A percentile compares a stretch with the other conserved stretches of the same genome.
These are phyloP conservation scores for Globisporangium sylvaticum DNA, from an alignment of 352 stramenopile species.

Conservation along the genomic window DNA sequence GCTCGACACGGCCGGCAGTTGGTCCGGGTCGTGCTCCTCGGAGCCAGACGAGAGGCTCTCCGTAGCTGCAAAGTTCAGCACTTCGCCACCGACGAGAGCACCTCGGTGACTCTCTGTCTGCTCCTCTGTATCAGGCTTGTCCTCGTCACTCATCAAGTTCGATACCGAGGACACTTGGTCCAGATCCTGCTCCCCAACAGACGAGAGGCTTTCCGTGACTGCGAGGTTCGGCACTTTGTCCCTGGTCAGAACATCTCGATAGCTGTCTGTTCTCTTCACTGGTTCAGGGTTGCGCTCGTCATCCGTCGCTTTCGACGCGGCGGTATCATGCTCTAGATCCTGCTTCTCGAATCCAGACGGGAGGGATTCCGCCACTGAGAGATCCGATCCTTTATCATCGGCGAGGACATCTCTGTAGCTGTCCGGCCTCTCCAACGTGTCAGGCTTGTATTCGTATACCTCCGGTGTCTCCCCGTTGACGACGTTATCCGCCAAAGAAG, in stretches of 20 bases:
- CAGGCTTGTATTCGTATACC: neutral
- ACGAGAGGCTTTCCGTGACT: neutral
- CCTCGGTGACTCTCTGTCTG: neutral
- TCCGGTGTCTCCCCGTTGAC: slow-evolving; percentile 24
- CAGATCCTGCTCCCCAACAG: neutral
- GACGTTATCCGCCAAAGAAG: slow-evolving; percentile 25
- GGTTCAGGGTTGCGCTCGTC: neutral
- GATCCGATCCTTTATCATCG: neutral
- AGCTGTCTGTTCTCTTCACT: neutral
- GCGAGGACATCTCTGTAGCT: slow-evolving; percentile 3
- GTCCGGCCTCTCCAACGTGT: neutral
- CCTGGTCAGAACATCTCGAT: neutral
- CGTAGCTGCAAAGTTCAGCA: neutral
- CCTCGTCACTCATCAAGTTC: neutral
- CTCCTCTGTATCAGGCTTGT: neutral
- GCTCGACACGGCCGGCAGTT: neutral
- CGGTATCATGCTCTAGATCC: neutral
- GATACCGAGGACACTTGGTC: neutral
- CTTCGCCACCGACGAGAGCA: neutral
- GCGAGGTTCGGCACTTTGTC: neutral
- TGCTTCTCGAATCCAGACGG: neutral
- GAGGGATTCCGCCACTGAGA: neutral
- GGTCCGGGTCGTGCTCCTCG: neutral
- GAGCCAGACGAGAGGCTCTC: neutral
- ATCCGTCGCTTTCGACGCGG: neutral